These are phyloP conservation scores for Cercophora sp. DNA, from an alignment of 495 filamentous ascomycete species.

Conservation along the genomic window DNA sequence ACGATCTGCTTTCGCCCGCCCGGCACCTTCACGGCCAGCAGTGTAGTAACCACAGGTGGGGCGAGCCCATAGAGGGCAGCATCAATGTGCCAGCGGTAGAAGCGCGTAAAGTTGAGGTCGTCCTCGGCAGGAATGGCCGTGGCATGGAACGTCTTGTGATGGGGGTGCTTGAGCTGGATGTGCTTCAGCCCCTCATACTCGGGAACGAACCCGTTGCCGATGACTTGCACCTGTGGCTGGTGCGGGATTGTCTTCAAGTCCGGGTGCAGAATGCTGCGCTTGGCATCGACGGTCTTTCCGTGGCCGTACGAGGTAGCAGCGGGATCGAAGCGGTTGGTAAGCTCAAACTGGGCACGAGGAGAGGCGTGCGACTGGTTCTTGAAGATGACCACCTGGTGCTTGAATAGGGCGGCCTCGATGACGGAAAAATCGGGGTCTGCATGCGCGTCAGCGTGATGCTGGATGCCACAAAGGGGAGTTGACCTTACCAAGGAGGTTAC, in stretches of 20 bases:
- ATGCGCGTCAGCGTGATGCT: neutral
- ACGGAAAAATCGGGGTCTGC: conserved; percentile 56
- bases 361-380: conserved; percentile 60
- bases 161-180: conserved; percentile 65
- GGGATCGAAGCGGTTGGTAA: conserved; percentile 69
- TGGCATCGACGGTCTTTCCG: conserved; percentile 63
- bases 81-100: conserved; percentile 78
- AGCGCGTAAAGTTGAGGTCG: conserved; percentile 64
- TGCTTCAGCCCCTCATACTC: conserved; percentile 64
- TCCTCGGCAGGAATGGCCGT: conserved; percentile 57
- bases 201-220: conserved; percentile 64
- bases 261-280: conserved; percentile 67
- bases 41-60: conserved; percentile 64
- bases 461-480: neutral
- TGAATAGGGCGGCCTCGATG: conserved; percentile 59
- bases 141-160: conserved; percentile 70
- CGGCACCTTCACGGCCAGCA: conserved; percentile 65
- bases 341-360: conserved; percentile 64
- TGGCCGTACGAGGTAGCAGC: conserved; percentile 62
- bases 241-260: conserved; percentile 75
- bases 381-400: conserved; percentile 61
- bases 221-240: conserved; percentile 74
- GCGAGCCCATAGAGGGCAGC: conserved; percentile 69
- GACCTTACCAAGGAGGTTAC: conserved; percentile 53
- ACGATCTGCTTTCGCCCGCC: conserved; percentile 59